These are phyloP conservation scores for Fusarium haematococcum DNA, from an alignment of 2,329 filamentous ascomycete species.

Conservation along the genomic window DNA sequence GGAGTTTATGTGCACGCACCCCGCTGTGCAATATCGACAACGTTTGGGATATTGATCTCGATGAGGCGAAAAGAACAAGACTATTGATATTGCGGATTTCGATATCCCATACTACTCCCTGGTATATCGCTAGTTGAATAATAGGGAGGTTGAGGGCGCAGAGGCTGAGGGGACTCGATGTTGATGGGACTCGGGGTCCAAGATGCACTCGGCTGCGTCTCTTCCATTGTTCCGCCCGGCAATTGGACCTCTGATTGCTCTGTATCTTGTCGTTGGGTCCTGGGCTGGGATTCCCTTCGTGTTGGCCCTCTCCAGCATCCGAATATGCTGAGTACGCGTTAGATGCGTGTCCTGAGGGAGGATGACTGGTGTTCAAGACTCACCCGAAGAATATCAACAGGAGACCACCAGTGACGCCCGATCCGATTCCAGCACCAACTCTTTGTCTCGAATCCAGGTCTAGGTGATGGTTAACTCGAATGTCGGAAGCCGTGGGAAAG, in stretches of 20 bases:
- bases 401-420: conserved; percentile 10
- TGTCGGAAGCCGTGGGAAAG: too few species aligned
- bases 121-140: background rate
- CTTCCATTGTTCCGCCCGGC: background rate
- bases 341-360: background rate
- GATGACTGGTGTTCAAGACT: background rate
- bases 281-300: background rate
- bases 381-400: conserved; percentile 26
- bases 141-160: background rate
- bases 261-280: background rate
- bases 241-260: background rate
- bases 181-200: background rate
- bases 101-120: conserved; percentile 30
- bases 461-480: background rate
- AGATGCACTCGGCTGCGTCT: background rate
- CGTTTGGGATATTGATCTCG: conserved; percentile 1
- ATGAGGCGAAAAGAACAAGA: conserved; percentile 4
- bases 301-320: conserved; percentile 15
- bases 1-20: background rate
- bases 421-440: conserved; percentile 21
- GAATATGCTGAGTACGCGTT: conserved; percentile 12
- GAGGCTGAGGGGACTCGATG: background rate
- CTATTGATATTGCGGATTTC: conserved; percentile 28
- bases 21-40: conserved; percentile 1
- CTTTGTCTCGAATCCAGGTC: conserved; percentile 20